Evolutionary conservation across 2,329 filamentous ascomycete species (phyloP), one percentile per base, ranked within the genome.

Genomic region (Fusarium verrucosum): DNA sequence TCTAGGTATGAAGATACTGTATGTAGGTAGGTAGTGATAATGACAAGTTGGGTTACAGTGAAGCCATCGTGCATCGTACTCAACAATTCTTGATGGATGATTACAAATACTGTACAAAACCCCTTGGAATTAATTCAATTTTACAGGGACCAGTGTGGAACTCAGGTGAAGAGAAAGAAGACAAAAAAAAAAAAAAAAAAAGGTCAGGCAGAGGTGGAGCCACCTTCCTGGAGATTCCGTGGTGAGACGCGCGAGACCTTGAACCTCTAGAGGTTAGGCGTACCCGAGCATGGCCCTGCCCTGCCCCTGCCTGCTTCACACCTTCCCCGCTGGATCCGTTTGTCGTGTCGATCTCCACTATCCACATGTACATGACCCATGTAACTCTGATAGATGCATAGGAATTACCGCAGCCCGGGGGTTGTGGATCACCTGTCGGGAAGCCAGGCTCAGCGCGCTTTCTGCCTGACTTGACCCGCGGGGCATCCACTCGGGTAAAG

Each of bases 261-360:
- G 69, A 70, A 69, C 69, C 69, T 67, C 65, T 71, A 71, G 69
- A 70, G 69, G 69, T 72, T 70, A 70, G 69, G 69, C 67, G 69
- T 58, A 69, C 67, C 69, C 67, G 69, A 72, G 62, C 47, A 52
- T 41, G 45, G 50, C 66, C 64, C 64, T 60, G 56, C 56, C 30
- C n/a, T n/a, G n/a, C n/a, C n/a, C n/a, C n/a, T n/a, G n/a, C n/a
- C n/a, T n/a, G n/a, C n/a, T n/a, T 45, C 38, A 33, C 50, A 47
- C 60, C 42, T 65, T 59, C 60, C 62, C 62, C 59, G 50, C 36
- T 54, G 51, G 28, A 58, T 43, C 58, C 58, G 52, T 30, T 33
- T 8, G 22, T 16, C 23, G 36, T 8, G 22, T 16, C 23, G 36
- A 61, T 58, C 46, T 41, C 54, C 58, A 50, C 44, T 22, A 44